These are phyloP conservation scores for Elymus sibiricus DNA, from an alignment of 176 grass and related monocot species.

Conservation along the genomic window DNA sequence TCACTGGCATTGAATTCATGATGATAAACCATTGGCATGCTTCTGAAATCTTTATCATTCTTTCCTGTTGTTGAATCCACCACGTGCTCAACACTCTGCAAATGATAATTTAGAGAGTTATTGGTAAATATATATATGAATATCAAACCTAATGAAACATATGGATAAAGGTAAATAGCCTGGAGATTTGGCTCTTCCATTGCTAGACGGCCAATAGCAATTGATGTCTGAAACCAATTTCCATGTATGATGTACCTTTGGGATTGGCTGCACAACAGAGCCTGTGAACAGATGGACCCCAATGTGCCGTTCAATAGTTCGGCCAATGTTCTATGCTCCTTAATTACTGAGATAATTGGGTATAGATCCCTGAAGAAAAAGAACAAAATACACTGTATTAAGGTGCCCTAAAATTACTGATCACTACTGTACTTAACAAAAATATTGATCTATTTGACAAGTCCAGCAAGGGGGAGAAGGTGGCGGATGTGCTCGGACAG, in stretches of 20 bases:
- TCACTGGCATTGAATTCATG: slow-evolving; percentile 77
- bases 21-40: no score
- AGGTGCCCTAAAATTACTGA: not conserved
- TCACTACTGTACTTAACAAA: not conserved
- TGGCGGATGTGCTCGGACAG: no score
- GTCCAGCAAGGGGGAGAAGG: not conserved
- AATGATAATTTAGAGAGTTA: no score
- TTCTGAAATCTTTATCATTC: no score
- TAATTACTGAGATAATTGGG: slow-evolving; percentile 79
- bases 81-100: no score
- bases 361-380: slow-evolving; percentile 59
- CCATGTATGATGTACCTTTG: slow-evolving; percentile 92
- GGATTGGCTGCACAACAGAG: slow-evolving; percentile 56
- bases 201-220: no score
- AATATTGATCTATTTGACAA: slow-evolving; percentile 1
- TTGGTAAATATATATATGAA: no score
- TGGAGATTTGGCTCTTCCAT: no score
- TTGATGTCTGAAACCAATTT: no score
- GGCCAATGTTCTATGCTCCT: slow-evolving; percentile 83
- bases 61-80: no score
- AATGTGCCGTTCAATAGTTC: slow-evolving; percentile 81
- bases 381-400: slow-evolving; percentile 4
- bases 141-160: no score
- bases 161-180: no score
- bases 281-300: slow-evolving; percentile 78